Conservation (phyloP, 2,329 filamentous ascomycete genomes). For the Calonectria fujianensis region DNA sequence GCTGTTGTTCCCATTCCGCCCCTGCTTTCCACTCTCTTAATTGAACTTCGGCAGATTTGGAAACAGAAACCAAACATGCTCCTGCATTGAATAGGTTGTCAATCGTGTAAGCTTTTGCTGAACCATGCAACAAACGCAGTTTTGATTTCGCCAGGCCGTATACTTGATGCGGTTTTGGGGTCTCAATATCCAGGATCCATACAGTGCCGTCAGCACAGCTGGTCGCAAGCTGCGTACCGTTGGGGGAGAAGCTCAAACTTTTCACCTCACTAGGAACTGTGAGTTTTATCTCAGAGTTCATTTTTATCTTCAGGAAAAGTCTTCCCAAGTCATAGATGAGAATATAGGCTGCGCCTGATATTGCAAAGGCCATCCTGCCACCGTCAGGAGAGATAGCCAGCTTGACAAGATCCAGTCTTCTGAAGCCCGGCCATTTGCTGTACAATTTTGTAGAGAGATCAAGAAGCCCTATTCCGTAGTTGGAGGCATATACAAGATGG, state of each 20-base stretch:
- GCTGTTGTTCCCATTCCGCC: not conserved
- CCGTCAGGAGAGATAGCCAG: not conserved
- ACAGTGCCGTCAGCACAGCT: not conserved
- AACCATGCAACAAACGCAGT: not conserved
- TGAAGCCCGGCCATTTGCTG: not conserved
- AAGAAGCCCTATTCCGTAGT: not conserved
- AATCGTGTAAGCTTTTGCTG: not conserved
- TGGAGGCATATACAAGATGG: not conserved
- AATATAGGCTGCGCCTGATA: not conserved
- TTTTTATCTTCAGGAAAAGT: not conserved
- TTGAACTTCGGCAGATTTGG: not conserved
- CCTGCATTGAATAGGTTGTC: not conserved
- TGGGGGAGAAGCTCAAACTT: not conserved
- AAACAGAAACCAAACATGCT: not conserved
- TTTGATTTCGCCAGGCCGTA: not conserved
- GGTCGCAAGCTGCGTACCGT: not conserved
- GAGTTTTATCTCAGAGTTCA: not conserved
- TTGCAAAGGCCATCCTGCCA: not conserved
- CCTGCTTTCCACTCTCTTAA: not conserved
- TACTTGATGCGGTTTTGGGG: not conserved
- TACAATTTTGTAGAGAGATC: not conserved
- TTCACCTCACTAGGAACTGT: not conserved
- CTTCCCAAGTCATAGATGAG: not conserved
- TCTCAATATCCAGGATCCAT: not conserved
- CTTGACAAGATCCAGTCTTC: not conserved